Percentiles rank a stretch among this genome's conserved stretches.
phyloP scores from a whole-genome alignment of 352 stramenopile species.

The Peronospora destructor region DNA sequence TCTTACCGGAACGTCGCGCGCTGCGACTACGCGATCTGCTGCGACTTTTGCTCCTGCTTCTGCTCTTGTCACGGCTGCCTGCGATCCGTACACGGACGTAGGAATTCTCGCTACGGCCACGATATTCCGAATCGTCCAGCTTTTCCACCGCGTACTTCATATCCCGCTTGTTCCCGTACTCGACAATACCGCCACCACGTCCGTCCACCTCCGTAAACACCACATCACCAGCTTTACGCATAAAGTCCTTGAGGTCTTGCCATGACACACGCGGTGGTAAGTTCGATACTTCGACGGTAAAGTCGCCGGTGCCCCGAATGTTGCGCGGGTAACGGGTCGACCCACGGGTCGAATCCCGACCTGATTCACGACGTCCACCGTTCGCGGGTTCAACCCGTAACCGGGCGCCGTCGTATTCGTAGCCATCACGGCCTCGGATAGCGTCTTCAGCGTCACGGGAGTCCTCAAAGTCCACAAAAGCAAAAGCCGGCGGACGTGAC shows the following conservation, averaged over 20 bases:
- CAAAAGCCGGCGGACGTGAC: slow-evolving; percentile 48
- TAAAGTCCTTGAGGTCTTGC: slow-evolving; percentile 71
- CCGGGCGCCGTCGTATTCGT: slow-evolving; percentile 51
- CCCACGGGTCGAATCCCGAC: slow-evolving; percentile 10
- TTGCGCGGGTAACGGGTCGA: slow-evolving; percentile 34
- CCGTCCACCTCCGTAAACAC: slow-evolving; percentile 64
- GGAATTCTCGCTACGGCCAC: slow-evolving; percentile 39
- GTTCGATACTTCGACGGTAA: slow-evolving; percentile 44
- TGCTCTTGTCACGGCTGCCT: slow-evolving; percentile 19
- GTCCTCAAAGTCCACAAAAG: slow-evolving; percentile 74
- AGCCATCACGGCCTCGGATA: slow-evolving; percentile 42
- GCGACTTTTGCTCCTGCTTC: slow-evolving; percentile 34
- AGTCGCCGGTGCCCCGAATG: slow-evolving; percentile 51
- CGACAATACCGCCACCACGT: slow-evolving; percentile 53
- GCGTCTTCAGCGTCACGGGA: slow-evolving; percentile 60
- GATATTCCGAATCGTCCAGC: slow-evolving; percentile 57
- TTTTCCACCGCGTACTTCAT: slow-evolving; percentile 65
- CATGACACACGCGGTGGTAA: slow-evolving; percentile 49
- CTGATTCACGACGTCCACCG: slow-evolving; percentile 22
- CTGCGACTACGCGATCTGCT: slow-evolving; percentile 41
- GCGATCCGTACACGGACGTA: slow-evolving; percentile 44
- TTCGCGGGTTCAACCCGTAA: slow-evolving; percentile 56
- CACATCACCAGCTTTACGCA: slow-evolving; percentile 59
- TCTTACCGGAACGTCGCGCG: slow-evolving; percentile 28
- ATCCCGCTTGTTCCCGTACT: slow-evolving; percentile 64